phyloP scores from a whole-genome alignment of 805 yeast genomes.

The Pichia deserticola region DNA sequence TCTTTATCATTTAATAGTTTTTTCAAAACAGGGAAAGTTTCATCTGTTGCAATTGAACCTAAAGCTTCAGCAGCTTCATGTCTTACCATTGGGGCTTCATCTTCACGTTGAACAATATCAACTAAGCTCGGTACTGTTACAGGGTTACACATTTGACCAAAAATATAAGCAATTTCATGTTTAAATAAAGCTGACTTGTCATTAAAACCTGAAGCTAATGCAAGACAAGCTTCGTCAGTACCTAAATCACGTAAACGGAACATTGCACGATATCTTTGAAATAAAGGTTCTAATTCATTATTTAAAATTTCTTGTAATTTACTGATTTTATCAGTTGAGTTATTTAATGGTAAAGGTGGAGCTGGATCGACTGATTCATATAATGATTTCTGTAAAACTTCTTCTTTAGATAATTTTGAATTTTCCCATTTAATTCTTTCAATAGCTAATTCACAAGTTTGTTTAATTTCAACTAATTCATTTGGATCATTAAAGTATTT shows the following conservation, averaged over 20 bases:
- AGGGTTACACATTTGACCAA: constrained; percentile 95
- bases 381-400: constrained; percentile 64
- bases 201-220: constrained; percentile 81
- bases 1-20: constrained; percentile 74
- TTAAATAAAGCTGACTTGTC: constrained; percentile 92
- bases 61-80: constrained; percentile 99
- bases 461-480: constrained; percentile 72
- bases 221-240: constrained; percentile 85
- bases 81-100: constrained; percentile 97
- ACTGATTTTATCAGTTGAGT: constrained; percentile 46
- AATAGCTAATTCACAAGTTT: constrained; percentile 95
- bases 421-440: constrained; percentile 92
- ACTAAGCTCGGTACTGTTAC: constrained; percentile 82
- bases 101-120: constrained; percentile 65
- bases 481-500: constrained; percentile 66
- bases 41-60: constrained; percentile 95
- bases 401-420: constrained; percentile 56
- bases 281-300: constrained; percentile 70
- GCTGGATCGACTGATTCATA: constrained; percentile 95
- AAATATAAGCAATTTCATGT: constrained; percentile 97
- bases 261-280: constrained; percentile 97
- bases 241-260: constrained; percentile 94
- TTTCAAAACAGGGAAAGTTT: constrained; percentile 82
- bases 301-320: constrained; percentile 64
- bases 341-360: constrained; percentile 76